Percentiles rank a stretch among this genome's conserved stretches.
Conservation (phyloP, 2,329 filamentous ascomycete genomes). For the Trichoderma polysporum region DNA sequence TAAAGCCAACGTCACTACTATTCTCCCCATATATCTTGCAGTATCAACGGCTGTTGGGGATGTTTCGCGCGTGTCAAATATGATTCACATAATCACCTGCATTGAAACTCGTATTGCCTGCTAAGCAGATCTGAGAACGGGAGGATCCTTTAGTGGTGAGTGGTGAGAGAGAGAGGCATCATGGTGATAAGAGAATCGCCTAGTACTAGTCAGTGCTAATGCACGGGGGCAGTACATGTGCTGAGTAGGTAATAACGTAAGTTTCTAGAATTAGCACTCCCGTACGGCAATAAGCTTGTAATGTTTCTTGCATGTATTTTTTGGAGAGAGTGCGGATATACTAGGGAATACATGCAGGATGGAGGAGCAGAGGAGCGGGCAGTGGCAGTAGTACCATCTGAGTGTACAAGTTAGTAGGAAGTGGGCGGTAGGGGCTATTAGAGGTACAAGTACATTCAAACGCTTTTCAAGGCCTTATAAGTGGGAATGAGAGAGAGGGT, state of each 20-base stretch:
- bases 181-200: background rate
- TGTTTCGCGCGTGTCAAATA: background rate
- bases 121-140: background rate
- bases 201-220: background rate
- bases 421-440: background rate
- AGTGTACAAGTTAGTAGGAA: background rate
- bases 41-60: background rate
- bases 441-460: background rate
- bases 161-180: background rate
- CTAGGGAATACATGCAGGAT: background rate
- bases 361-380: background rate
- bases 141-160: background rate
- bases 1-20: background rate
- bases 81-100: background rate
- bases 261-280: background rate
- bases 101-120: background rate
- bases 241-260: background rate
- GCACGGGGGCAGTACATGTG: background rate
- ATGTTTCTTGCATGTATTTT: conserved; percentile 1
- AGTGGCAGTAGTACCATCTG: background rate
- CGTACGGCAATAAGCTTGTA: background rate
- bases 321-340: background rate
- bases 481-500: background rate
- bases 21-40: background rate
- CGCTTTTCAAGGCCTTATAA: background rate